phyloP scores from a whole-genome alignment of 768 basidiomycete species.

The Kwoniella newhampshirensis region DNA sequence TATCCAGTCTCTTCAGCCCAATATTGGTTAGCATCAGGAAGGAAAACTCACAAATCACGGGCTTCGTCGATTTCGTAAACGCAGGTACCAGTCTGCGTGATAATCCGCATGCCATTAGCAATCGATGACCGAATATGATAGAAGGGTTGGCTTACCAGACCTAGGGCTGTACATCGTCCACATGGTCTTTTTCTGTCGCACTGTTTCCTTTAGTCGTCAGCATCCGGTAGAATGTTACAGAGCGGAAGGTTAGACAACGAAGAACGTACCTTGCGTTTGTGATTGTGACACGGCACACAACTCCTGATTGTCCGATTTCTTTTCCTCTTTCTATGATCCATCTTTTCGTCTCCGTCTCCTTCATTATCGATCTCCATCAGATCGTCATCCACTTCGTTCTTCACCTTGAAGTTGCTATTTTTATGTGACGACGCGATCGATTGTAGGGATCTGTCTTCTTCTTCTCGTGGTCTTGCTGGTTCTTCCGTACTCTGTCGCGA shows the following conservation, averaged over 20 bases:
- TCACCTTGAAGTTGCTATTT: not conserved
- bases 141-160: constrained; percentile 60
- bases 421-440: constrained; percentile 6
- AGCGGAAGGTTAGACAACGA: not conserved
- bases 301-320: constrained; percentile 90
- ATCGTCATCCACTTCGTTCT: constrained; percentile 8
- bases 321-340: constrained; percentile 67
- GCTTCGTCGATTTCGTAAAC: constrained; percentile 84
- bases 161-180: constrained; percentile 83
- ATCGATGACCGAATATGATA: constrained; percentile 13
- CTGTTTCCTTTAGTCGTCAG: constrained; percentile 54
- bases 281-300: constrained; percentile 78
- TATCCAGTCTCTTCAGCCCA: not conserved
- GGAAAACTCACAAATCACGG: constrained; percentile 31
- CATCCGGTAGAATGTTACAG: not conserved
- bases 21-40: not conserved
- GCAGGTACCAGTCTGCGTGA: constrained; percentile 77
- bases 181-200: constrained; percentile 91
- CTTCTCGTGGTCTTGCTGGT: not conserved
- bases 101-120: no score
- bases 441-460: not conserved
- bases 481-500: constrained; percentile 3
- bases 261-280: constrained; percentile 78
- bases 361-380: constrained; percentile 6
- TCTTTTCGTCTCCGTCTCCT: constrained; percentile 33